Percentiles rank a stretch among this genome's conserved stretches.
Conservation (phyloP, 805 yeast species). For the Starmerella roubikii region DNA sequence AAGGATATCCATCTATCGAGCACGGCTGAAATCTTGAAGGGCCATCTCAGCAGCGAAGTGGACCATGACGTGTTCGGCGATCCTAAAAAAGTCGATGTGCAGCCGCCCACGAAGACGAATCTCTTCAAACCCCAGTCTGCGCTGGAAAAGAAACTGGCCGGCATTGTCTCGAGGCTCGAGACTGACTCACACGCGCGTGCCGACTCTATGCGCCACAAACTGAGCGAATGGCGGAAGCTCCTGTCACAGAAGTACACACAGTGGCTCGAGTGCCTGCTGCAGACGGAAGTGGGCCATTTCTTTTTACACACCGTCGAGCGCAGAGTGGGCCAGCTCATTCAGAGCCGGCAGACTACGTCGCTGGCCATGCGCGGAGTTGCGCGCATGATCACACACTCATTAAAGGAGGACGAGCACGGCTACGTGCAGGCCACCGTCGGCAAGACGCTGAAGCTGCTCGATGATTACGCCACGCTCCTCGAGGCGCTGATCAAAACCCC, state of each 20-base stretch:
- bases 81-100: not conserved
- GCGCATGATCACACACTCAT: conserved; percentile 24
- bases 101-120: not conserved
- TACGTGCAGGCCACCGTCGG: conserved; percentile 32
- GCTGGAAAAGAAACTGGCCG: conserved; percentile 9
- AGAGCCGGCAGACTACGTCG: conserved; percentile 21
- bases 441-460: conserved; percentile 17
- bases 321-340: conserved; percentile 17
- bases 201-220: conserved; percentile 1
- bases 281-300: conserved; percentile 22
- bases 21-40: not conserved
- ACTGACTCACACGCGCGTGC: conserved; percentile 3
- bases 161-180: conserved; percentile 1
- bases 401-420: conserved; percentile 29
- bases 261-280: conserved; percentile 13
- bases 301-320: conserved; percentile 27
- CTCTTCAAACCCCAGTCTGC: conserved; percentile 10
- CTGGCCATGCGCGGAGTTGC: conserved; percentile 26
- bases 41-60: not conserved
- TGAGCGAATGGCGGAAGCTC: not conserved
- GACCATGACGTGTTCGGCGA: not conserved
- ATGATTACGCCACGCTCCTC: conserved; percentile 6
- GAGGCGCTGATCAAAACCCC: conserved; percentile 23
- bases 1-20: not conserved
- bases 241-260: not conserved